phyloP scores from a whole-genome alignment of 805 yeast genomes.

The Kuraishia piskuri region DNA sequence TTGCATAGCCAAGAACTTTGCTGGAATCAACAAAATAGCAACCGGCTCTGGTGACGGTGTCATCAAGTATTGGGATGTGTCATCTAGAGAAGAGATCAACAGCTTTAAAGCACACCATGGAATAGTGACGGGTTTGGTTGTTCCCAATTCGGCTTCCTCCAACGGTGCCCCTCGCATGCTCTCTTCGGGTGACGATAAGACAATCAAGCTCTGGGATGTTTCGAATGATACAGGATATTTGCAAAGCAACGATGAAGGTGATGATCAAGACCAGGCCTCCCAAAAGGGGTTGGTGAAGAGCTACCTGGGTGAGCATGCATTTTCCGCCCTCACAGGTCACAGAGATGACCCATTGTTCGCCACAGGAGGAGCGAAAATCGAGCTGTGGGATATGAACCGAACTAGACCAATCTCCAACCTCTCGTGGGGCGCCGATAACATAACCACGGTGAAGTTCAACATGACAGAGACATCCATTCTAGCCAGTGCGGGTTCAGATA shows the following conservation, averaged over 20 bases:
- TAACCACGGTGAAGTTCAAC: constrained; percentile 76
- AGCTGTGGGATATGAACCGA: constrained; percentile 86
- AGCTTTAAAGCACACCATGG: constrained; percentile 88
- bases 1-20: constrained; percentile 70
- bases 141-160: constrained; percentile 24
- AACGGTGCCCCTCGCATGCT: constrained; percentile 52
- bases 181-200: constrained; percentile 87
- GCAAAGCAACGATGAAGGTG: constrained; percentile 16
- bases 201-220: constrained; percentile 84
- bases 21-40: constrained; percentile 65
- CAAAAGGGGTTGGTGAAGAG: constrained; percentile 64
- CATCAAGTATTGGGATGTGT: constrained; percentile 87
- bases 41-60: constrained; percentile 95
- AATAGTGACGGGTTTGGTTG: constrained; percentile 72
- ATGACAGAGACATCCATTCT: constrained; percentile 81
- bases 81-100: constrained; percentile 64
- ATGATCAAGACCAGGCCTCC: constrained; percentile 18
- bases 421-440: constrained; percentile 96
- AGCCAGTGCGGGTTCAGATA: constrained; percentile 87
- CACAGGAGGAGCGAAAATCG: constrained; percentile 86
- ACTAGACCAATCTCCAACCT: constrained; percentile 68
- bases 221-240: constrained; percentile 28
- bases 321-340: constrained; percentile 83
- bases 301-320: constrained; percentile 74
- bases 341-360: constrained; percentile 65